These are phyloP conservation scores for Candida boleticola DNA, from an alignment of 805 yeast species.

Conservation along the genomic window DNA sequence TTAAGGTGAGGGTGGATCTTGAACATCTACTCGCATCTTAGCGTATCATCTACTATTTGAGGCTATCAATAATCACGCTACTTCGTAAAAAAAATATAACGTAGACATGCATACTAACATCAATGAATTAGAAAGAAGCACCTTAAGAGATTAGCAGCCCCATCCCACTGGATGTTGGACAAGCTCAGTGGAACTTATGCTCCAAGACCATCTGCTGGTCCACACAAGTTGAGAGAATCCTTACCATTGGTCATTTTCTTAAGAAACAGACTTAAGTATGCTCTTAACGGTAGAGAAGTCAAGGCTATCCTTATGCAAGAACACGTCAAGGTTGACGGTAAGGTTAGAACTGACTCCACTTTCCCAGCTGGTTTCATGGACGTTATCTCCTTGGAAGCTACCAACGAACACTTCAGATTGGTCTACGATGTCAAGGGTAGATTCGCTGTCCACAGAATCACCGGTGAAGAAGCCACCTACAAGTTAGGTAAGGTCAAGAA, in stretches of 20 bases:
- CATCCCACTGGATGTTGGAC: conserved; percentile 99
- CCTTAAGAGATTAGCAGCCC: conserved; percentile 99
- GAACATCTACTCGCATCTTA: too few species aligned
- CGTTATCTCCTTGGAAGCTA: conserved; percentile 94
- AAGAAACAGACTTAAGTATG: conserved; percentile 98
- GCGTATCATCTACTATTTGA: too few species aligned
- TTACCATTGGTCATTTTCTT: conserved; percentile 95
- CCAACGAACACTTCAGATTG: conserved; percentile 99
- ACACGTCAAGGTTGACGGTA: conserved; percentile 97
- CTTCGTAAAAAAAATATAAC: not conserved
- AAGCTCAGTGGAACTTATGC: conserved; percentile 99
- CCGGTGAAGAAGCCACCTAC: conserved; percentile 98
- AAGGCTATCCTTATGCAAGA: conserved; percentile 98
- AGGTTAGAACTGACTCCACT: conserved; percentile 98
- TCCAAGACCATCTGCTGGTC: conserved; percentile 99
- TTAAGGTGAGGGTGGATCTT: too few species aligned
- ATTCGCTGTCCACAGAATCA: conserved; percentile 99
- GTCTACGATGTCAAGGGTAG: conserved; percentile 98
- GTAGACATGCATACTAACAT: too few species aligned
- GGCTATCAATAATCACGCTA: not conserved
- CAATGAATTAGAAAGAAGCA: conserved; percentile 78
- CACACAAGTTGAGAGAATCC: conserved; percentile 98
- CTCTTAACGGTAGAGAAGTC: conserved; percentile 98
- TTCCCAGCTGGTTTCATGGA: conserved; percentile 99
- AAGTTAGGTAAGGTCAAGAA: conserved; percentile 97